A percentile compares a stretch with the other conserved stretches of the same genome.
phyloP scores from a whole-genome alignment of 495 filamentous ascomycete genomes.

The Pyrenopolyporus hunteri region DNA sequence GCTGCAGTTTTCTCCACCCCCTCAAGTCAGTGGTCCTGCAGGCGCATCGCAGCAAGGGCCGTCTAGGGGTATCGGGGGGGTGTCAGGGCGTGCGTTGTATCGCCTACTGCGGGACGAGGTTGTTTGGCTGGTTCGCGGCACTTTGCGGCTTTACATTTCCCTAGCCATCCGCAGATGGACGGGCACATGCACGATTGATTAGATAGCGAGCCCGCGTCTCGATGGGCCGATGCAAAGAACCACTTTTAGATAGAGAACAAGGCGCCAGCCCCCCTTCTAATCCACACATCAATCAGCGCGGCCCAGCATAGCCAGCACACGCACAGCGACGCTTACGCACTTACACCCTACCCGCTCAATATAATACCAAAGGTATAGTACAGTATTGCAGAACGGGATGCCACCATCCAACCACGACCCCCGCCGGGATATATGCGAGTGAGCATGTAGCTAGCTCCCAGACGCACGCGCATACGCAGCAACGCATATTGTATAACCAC shows the following conservation, averaged over 20 bases:
- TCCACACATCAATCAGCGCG: not conserved
- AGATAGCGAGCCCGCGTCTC: slow-evolving; percentile 29
- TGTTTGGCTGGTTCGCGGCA: slow-evolving; percentile 30
- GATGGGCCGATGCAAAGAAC: slow-evolving; percentile 38
- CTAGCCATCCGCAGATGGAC: slow-evolving; percentile 28
- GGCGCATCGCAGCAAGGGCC: slow-evolving; percentile 16
- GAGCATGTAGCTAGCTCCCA: too few relatives aligned
- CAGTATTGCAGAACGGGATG: too few relatives aligned
- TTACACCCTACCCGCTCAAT: too few relatives aligned
- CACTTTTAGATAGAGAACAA: slow-evolving; percentile 14
- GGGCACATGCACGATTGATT: slow-evolving; percentile 39
- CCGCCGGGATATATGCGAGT: too few relatives aligned
- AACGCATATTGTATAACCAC: too few relatives aligned
- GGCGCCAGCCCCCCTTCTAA: not conserved
- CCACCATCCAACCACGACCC: too few relatives aligned
- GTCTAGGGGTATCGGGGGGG: not conserved
- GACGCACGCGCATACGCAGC: too few relatives aligned
- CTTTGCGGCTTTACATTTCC: slow-evolving; percentile 28
- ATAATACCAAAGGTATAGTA: too few relatives aligned
- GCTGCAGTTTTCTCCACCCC: slow-evolving; percentile 11
- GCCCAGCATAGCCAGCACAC: too few relatives aligned
- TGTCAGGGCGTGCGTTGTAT: slow-evolving; percentile 7
- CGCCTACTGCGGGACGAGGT: slow-evolving; percentile 35
- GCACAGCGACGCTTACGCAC: too few relatives aligned
- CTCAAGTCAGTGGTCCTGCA: not conserved